Conservation (phyloP, 768 basidiomycete genomes). For the Phlebiopsis gigantea region DNA sequence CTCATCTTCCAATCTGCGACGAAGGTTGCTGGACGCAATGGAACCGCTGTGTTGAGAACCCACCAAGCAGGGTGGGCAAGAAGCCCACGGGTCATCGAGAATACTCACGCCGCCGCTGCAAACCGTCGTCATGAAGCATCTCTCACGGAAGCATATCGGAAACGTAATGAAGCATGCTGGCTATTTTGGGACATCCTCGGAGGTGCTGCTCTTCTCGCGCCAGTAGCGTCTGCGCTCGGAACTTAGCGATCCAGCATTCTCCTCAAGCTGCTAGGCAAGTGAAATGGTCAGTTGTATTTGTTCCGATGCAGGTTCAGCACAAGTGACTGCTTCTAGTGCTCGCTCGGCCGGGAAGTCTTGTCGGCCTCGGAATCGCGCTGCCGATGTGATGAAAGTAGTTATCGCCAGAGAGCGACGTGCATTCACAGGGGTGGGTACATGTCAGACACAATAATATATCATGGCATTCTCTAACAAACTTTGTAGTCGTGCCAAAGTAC, state of each 20-base stretch:
- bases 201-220: background rate
- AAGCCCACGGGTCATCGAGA: background rate
- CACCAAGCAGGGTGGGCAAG: background rate
- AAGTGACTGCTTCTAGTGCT: too few species aligned
- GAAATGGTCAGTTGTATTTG: too few species aligned
- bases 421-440: too few species aligned
- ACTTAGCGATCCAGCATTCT: too few species aligned
- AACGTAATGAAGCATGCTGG: background rate
- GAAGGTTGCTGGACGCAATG: background rate
- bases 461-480: too few species aligned
- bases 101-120: background rate
- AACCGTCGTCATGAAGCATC: background rate
- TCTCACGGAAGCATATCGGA: background rate
- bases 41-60: background rate
- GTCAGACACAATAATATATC: too few species aligned
- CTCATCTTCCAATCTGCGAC: background rate
- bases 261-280: too few species aligned
- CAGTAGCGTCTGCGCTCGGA: background rate
- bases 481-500: background rate
- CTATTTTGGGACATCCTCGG: background rate
- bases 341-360: too few species aligned
- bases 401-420: too few species aligned
- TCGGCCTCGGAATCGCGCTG: too few species aligned
- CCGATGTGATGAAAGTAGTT: too few species aligned
- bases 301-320: too few species aligned